Base-by-base conservation (phyloP, 495 filamentous ascomycete genomes). In the Neurospora cerealis region DNA sequence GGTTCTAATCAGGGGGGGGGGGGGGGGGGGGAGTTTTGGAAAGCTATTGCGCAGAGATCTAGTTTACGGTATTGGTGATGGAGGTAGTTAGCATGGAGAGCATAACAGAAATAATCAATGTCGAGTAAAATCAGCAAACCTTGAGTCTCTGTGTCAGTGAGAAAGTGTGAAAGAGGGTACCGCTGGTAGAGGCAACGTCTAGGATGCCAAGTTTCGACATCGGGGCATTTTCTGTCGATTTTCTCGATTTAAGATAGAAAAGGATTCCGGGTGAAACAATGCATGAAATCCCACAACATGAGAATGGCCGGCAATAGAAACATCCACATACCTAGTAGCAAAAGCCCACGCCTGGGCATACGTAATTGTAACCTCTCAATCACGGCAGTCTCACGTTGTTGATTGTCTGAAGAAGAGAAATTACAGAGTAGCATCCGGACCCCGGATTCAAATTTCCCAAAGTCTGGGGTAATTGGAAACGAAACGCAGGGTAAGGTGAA, bases 1-100 rank as follows among this genome's bases (percentile, higher is more conserved):
- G 81, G 80, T 86, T 84, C 77, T 79, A 80, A 78, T 85, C 82
- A 80, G 76, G 76, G 75, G 77, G 78, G n/a, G n/a, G n/a, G n/a
- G n/a, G n/a, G n/a, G n/a, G n/a, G n/a, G n/a, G n/a, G n/a, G n/a
- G n/a, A n/a, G n/a, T n/a, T n/a, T n/a, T n/a, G n/a, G n/a, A n/a
- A n/a, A n/a, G n/a, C n/a, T 66, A 66, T 34, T 32, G 54, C 28
- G 28, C 54, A 66, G 15, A 66, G 28, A 9, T 66, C 28, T 19
- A 66, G 54, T 36, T 66, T 66, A 32, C 54, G 54, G 28, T 34
- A 66, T 66, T 62, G 54, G 54, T 34, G 54, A 19, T 66, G 54
- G 28, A 66, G 54, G 54, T 66, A 66, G 54, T 66, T 66, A 66
- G 28, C 54, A 66, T 66, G 54, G 54, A 66, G 54, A 66, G 54